A percentile compares a stretch with the other conserved stretches of the same genome.
Evolutionary conservation across 768 basidiomycete species (phyloP).

Genomic region (Naganishia vaughanmartiniae): DNA sequence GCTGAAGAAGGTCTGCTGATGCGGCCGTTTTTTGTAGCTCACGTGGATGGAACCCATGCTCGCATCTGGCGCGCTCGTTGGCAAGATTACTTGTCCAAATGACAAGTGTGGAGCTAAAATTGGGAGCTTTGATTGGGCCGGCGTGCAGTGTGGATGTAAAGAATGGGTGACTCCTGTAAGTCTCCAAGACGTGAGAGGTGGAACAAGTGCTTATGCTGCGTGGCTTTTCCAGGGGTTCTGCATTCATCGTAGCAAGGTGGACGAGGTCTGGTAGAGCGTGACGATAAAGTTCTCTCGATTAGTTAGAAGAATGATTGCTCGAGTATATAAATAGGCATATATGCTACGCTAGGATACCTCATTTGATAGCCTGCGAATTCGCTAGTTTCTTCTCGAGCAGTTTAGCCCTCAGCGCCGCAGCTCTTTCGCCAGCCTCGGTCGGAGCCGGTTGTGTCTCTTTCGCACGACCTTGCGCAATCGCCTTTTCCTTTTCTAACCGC

Average conservation of each 20-base stretch:
- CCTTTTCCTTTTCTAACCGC: constrained; percentile 24
- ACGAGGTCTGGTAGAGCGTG: constrained; percentile 54
- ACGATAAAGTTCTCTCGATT: background rate
- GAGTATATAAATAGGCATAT: background rate
- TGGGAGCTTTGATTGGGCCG: constrained; percentile 97
- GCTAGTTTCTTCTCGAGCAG: constrained; percentile 23
- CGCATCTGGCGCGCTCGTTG: constrained; percentile 69
- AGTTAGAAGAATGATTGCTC: background rate
- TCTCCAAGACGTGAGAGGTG: constrained; percentile 2
- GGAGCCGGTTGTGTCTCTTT: background rate
- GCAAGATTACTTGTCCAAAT: constrained; percentile 90
- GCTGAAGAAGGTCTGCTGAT: background rate
- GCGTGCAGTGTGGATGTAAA: constrained; percentile 83
- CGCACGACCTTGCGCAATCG: constrained; percentile 10
- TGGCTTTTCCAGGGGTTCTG: constrained; percentile 57
- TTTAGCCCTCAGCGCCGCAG: constrained; percentile 23
- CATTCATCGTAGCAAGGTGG: constrained; percentile 60
- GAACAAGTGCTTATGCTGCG: background rate
- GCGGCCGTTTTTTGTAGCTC: constrained; percentile 58
- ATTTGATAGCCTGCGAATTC: constrained; percentile 4
- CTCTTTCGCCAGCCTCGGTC: constrained; percentile 10
- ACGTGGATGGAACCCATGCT: constrained; percentile 92
- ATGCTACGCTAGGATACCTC: background rate
- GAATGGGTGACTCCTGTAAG: constrained; percentile 88
- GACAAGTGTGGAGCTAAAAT: constrained; percentile 84